phyloP scores from a whole-genome alignment of 441 rosid genomes.

The Codiaeum variegatum region DNA sequence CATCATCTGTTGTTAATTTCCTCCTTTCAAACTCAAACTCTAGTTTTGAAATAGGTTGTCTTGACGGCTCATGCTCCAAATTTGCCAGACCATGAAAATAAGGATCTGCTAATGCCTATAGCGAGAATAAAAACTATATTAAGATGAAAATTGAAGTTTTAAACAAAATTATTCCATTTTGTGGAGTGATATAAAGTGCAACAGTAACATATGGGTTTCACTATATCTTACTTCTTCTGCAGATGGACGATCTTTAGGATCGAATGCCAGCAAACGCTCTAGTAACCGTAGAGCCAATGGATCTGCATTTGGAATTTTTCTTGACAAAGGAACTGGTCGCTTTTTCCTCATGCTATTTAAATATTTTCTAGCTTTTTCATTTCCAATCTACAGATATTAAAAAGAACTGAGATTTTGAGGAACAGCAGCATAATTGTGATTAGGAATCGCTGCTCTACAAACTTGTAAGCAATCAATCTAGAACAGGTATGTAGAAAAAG shows the following conservation, averaged over 20 bases:
- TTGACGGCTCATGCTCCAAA: conserved; percentile 67
- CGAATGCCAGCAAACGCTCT: conserved; percentile 86
- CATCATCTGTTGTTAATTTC: conserved; percentile 78
- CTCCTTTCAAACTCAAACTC: conserved; percentile 94
- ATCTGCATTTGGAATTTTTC: conserved; percentile 81
- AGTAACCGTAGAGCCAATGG: conserved; percentile 78
- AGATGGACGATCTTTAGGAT: conserved; percentile 94
- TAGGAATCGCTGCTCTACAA: too few species aligned
- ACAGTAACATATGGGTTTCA: conserved; percentile 9
- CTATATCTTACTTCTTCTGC: conserved; percentile 66
- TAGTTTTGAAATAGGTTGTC: conserved; percentile 77
- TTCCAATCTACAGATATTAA: too few species aligned
- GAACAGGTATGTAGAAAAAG: too few species aligned
- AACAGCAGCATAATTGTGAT: too few species aligned
- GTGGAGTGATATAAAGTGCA: neutral
- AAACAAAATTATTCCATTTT: neutral
- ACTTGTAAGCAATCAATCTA: too few species aligned
- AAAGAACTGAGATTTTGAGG: too few species aligned
- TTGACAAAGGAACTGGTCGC: conserved; percentile 71
- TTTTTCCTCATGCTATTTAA: conserved; percentile 93
- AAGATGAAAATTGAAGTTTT: conserved; percentile 13
- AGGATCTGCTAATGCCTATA: conserved; percentile 86
- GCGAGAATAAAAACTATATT: conserved; percentile 18
- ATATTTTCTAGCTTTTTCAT: conserved; percentile 97
- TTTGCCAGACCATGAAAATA: conserved; percentile 76